Percentiles rank a stretch among this genome's conserved stretches.
These are phyloP conservation scores for Alternaria triticimaculans DNA, from an alignment of 2,329 filamentous ascomycete species.

Conservation along the genomic window DNA sequence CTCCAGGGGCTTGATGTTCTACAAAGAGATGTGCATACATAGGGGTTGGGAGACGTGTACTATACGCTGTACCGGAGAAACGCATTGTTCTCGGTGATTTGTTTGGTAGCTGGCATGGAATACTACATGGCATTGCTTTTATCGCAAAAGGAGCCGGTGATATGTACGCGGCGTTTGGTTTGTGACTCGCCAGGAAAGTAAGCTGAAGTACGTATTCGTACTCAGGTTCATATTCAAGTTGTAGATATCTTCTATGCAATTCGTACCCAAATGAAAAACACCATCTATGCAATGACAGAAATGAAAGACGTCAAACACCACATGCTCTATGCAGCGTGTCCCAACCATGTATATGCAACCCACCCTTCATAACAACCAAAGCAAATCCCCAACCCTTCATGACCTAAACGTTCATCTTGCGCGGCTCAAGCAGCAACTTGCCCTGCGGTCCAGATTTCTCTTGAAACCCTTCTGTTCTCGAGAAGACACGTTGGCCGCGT, in stretches of 20 bases:
- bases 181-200: background rate
- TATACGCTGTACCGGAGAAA: background rate
- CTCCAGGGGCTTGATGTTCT: background rate
- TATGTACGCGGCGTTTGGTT: background rate
- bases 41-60: background rate
- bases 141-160: background rate
- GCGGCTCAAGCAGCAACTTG: conserved; percentile 59
- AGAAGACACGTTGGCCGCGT: conserved; percentile 76
- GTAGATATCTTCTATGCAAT: background rate
- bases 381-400: background rate
- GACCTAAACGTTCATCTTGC: conserved; percentile 32
- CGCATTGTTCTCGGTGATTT: background rate
- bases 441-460: conserved; percentile 63
- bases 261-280: background rate
- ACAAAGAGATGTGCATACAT: background rate
- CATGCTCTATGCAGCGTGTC: background rate
- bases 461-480: conserved; percentile 67
- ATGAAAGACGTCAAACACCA: background rate
- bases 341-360: background rate
- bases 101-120: background rate
- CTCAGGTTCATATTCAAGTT: background rate
- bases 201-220: background rate
- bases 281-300: conserved; percentile 4
- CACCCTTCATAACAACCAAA: background rate
- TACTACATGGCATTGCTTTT: background rate